phyloP scores from a whole-genome alignment of 306 rosid genomes.

The Medicago truncatula region DNA sequence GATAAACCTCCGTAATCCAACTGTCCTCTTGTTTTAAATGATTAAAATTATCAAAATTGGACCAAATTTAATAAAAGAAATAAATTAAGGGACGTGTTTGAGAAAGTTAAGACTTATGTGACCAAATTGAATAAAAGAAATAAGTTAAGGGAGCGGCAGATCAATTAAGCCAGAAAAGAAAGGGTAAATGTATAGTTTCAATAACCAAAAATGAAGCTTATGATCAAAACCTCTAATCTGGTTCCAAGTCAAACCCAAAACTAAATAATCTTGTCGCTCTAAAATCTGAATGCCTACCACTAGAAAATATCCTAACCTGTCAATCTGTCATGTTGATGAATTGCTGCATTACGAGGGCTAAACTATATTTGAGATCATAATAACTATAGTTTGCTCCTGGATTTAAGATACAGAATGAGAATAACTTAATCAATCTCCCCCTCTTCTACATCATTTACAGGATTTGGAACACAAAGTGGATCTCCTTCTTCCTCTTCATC shows the following conservation, averaged over 20 bases:
- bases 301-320: neutral
- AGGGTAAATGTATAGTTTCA: neutral
- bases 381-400: conserved; percentile 31
- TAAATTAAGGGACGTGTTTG: too few relatives aligned
- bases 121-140: too few relatives aligned
- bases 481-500: conserved; percentile 78
- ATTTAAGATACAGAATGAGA: conserved; percentile 37
- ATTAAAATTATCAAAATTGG: too few relatives aligned
- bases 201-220: neutral
- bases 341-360: conserved; percentile 7
- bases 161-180: too few relatives aligned
- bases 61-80: too few relatives aligned
- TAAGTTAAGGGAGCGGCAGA: too few relatives aligned
- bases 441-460: conserved; percentile 74
- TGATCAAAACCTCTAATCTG: conserved; percentile 2
- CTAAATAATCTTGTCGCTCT: neutral
- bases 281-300: conserved; percentile 12
- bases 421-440: conserved; percentile 71
- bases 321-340: conserved; percentile 10
- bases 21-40: too few relatives aligned
- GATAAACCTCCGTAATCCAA: too few relatives aligned
- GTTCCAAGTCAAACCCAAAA: conserved; percentile 20
- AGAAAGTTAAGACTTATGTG: too few relatives aligned
- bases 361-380: conserved; percentile 13
- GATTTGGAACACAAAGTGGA: conserved; percentile 45